Base-by-base conservation (phyloP, 306 rosid genomes). In the Quillaja saponaria region DNA sequence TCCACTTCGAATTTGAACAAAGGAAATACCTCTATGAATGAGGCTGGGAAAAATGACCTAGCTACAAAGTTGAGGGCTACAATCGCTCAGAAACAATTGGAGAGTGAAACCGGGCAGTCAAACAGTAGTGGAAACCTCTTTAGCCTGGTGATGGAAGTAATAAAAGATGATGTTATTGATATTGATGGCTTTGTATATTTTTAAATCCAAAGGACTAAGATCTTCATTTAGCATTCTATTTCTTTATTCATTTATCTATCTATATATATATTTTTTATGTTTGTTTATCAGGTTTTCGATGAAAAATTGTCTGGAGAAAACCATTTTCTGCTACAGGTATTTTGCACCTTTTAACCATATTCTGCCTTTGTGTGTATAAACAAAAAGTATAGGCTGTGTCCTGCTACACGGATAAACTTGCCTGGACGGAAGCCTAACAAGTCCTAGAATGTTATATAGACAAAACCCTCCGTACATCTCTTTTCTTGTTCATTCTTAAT, bases 61-160 rank as follows among this genome's bases (percentile, higher is more conserved):
- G 99, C 99, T n/a, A 82, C 85, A 60, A 94, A 86, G 78, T 73
- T 94, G 82, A 86, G 96, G 69, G 95, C 90, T 61, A 89, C 96
- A 49, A 94, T 94, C 72, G 95, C 95, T 73, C 89, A 88, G 55
- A 89, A 89, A 71, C 95, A 87, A 78, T 81, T 85, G 86, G 99
- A 94, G 71, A 85, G 64, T 73, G 97, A 86, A 70, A 80, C 78
- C 82, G 95, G 84, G 46, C 94, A 78, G 66, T 82, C 86, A 70
- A 87, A 80, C 50, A 76, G 73, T 68, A 90, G 99, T 48, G 95
- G 95, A 68, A 85, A 85, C 78, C 82, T 89, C 67, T 63, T 94
- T 42, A 81, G 90, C 67, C 83, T 89, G 40, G 82, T 94, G 95
- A 89, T 94, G 76, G 95, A 87, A 58, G 95, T 82, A 74, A 76